These are phyloP conservation scores for Ascochyta pisi DNA, from an alignment of 2,329 filamentous ascomycete species.

Conservation along the genomic window DNA sequence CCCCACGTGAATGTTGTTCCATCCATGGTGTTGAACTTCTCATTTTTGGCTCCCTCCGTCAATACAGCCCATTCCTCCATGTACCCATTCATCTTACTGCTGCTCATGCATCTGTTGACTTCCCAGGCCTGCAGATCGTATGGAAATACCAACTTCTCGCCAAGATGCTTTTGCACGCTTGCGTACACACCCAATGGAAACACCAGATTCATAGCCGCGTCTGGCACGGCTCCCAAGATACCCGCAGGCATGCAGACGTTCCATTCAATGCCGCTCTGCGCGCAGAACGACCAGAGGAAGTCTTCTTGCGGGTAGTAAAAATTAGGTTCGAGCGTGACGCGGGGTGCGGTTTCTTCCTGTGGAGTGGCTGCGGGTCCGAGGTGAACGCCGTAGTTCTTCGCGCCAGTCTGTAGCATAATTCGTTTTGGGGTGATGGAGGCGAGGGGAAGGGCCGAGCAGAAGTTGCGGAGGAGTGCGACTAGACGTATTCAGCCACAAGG, in stretches of 20 bases:
- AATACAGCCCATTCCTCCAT: constrained; percentile 61
- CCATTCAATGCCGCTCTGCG: constrained; percentile 49
- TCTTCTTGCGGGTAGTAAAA: constrained; percentile 66
- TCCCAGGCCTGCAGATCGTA: constrained; percentile 56
- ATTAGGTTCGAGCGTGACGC: constrained; percentile 56
- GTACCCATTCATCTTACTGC: constrained; percentile 57
- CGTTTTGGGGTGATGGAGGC: constrained; percentile 54
- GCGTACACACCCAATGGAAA: constrained; percentile 60
- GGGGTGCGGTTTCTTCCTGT: constrained; percentile 55
- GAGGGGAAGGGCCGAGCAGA: constrained; percentile 54
- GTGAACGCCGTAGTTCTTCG: constrained; percentile 61
- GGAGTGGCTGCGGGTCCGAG: constrained; percentile 55
- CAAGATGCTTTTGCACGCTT: constrained; percentile 54
- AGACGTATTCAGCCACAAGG: constrained; percentile 1
- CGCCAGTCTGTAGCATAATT: constrained; percentile 60
- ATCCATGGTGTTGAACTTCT: constrained; percentile 60
- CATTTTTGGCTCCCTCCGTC: constrained; percentile 49
- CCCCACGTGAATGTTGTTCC: constrained; percentile 56
- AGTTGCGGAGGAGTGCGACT: constrained; percentile 55
- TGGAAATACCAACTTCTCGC: constrained; percentile 53
- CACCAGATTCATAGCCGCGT: constrained; percentile 59
- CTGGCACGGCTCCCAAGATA: constrained; percentile 58
- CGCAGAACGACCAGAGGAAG: constrained; percentile 53
- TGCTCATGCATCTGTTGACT: constrained; percentile 50
- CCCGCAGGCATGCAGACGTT: constrained; percentile 58